Base-by-base conservation (phyloP, 2,329 filamentous ascomycete genomes). In the Epichloe elymi region DNA sequence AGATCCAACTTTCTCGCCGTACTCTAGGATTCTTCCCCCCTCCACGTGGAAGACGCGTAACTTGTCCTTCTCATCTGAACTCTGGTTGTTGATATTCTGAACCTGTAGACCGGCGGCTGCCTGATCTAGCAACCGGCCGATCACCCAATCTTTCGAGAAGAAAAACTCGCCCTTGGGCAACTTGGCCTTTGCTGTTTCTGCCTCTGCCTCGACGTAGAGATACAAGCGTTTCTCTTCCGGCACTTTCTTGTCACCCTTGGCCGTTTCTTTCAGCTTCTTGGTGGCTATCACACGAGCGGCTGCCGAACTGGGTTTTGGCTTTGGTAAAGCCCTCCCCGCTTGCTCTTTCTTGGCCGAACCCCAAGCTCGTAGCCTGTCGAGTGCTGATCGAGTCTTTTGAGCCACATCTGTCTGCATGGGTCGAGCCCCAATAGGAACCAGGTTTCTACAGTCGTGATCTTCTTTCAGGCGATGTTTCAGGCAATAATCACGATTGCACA, bases 21-120 rank as follows among this genome's bases (percentile, higher is more conserved):
- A 98, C 54, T 93, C 90, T 56, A 98, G 67, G 55, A 98, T 66
- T 52, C 88, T 74, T 0, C 93, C 93, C 85, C 85, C 87, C 63
- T 98, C 90, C 0, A 98, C 87, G 64, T 97, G 90, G 62, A 95
- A 98, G 0, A 98, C 82, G 8, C 93, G 73, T 57, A 98, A 65
- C 66, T 85, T 85, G 53, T 89, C 83, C 63, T 85, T 82, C 70
- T 94, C 88, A 12, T 83, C 77, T 3, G 76, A 78, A 1, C 80
- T 83, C 58, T 85, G 76, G 60, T 94, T 94, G 62, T 95, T 95
- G 56, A 91, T 68, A 58, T 95, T 95, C 61, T 86, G 77, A 8
- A 94, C 82, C 68, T 91, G 86, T 53, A 95, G 65, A 51, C 78
- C 78, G 66, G 79, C 83, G 0, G 88, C 88, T 15, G 88, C 88